Base-by-base conservation (phyloP, 345 rosid genomes). In the Arabis alpina region DNA sequence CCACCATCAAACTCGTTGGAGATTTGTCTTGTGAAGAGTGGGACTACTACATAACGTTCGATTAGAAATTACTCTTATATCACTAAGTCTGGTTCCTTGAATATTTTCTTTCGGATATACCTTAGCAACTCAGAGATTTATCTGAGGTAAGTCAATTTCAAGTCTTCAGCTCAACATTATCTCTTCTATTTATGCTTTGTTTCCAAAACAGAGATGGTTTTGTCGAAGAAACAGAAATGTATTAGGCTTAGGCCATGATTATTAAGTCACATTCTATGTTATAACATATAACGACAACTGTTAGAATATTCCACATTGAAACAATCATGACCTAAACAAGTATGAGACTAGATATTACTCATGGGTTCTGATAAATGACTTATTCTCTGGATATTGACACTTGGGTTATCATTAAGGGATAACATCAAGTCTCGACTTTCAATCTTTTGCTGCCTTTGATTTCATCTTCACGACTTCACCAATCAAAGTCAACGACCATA, bases 11-110 rank as follows among this genome's bases (percentile, higher is more conserved):
- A 36, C 3, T 36, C 40, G 40, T 36, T 36, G 40, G 10, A 36
- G 40, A 36, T 36, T 36, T 36, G 40, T 36, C 40, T 36, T 36
- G 40, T 36, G 8, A 27, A 85, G 11, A 54, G 7, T 0, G 42
- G 61, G 1, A 0, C 0, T 3, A 81, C 83, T 8, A 30, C 63
- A 8, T 3, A 82, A 2, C 76, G 88, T 76, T 75, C 24, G 2
- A 4, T 81, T 24, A 41, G 25, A 3, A 68, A 32, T 27, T 12
- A 30, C 7, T 25, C 49, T 34, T 69, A 73, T 27, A 4, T 0
- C 15, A 56, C 65, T 2, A 0, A 32, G 45, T 30, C 60, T 5
- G 76, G 79, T 24, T 71, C 81, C 0, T 42, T 79, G 30, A 37
- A 3, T 0, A 54, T 41, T 40, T 6, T 40, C 0, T 0, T 2